Base-by-base conservation (phyloP, 2,329 filamentous ascomycete species). In the Gaeumannomyces tritici region DNA sequence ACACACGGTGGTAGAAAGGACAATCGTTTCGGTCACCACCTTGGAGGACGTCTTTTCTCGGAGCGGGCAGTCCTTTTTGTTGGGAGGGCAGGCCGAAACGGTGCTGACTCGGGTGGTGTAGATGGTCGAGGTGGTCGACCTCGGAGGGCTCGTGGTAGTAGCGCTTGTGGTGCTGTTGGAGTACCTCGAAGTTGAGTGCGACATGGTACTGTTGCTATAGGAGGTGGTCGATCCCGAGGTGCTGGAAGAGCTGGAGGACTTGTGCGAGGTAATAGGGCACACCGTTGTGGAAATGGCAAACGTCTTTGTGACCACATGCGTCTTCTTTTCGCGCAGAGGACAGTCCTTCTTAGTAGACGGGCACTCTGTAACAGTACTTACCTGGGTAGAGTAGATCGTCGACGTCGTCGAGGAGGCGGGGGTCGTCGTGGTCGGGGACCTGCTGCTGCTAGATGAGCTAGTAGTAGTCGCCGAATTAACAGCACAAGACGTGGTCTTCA, bases 351-450 rank as follows among this genome's bases (percentile, higher is more conserved):
- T 42, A 24, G 24, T 18, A 26, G 54, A 3, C 54, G 54, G 54
- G 60, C 60, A 61, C 18, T 26, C 24, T 12, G 60, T 61, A 13
- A 61, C 28, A 18, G 60, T 61, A 27, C 60, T 51, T 29, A 35
- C 35, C 29, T 27, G 24, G 28, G 60, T 61, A 29, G 60, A 56
- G 60, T 57, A 61, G 5, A 57, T 13, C 11, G 60, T 61, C 11
- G 51, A 35, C 1, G 60, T 61, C 28, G 60, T 55, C 7, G 42
- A 24, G 18, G 42, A 51, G 7, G 11, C 42, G 3, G 51, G 33
- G 51, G 29, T 13, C 27, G 51, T 12, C 27, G 54, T 42, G 54
- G 60, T 35, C 54, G 27, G n/a, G 24, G 8, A 18, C 21, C 21
- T 51, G 42, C 42, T 51, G 18, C 42, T 9, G 42, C 42, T 51